phyloP scores from a whole-genome alignment of 31 red algal species.

The Endocladia muricata region DNA sequence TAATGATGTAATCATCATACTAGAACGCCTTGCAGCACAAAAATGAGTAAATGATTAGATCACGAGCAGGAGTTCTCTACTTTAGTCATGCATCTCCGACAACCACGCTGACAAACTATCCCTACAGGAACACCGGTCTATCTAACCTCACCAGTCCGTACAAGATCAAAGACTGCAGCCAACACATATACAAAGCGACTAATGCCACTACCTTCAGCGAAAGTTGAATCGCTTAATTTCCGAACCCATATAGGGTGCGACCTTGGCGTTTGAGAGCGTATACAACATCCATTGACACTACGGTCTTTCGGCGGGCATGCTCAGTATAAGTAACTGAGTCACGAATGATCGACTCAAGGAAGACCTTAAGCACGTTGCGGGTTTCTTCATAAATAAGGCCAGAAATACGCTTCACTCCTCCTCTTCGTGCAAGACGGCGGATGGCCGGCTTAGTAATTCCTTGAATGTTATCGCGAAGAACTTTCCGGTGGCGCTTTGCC shows the following conservation, averaged over 20 bases:
- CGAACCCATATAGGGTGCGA: constrained; percentile 91
- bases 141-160: no score
- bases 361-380: constrained; percentile 96
- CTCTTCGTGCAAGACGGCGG: constrained; percentile 93
- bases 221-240: no score
- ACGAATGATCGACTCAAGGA: constrained; percentile 92
- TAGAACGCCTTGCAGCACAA: no score
- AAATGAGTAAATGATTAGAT: no score
- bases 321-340: constrained; percentile 99
- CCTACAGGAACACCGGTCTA: no score
- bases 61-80: no score
- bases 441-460: constrained; percentile 99
- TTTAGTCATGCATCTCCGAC: no score
- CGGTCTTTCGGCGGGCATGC: constrained; percentile 96
- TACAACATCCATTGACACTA: constrained; percentile 95
- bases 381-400: constrained; percentile 99
- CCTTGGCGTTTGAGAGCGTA: constrained; percentile 99
- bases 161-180: no score
- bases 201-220: no score
- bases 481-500: constrained; percentile 99
- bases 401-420: constrained; percentile 98
- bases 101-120: no score
- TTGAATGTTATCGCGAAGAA: constrained; percentile 99
- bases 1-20: no score
- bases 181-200: no score